Conservation (phyloP, 208 protist species). For the Herpetomonas tarakana region DNA sequence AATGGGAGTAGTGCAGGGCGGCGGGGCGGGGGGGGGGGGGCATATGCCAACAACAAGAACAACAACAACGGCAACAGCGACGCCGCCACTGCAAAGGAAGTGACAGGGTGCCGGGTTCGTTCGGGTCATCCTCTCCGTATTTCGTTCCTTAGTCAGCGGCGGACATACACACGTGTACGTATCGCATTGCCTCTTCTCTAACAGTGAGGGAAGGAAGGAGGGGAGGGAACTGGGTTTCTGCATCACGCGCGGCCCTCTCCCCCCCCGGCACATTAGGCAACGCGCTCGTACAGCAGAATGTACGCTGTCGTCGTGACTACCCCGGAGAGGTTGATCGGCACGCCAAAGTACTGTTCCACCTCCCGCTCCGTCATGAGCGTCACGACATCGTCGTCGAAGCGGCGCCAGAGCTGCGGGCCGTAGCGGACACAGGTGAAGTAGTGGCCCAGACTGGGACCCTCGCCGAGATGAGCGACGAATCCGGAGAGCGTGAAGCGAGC, state of each 20-base stretch:
- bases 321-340: slow-evolving; percentile 48
- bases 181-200: no score
- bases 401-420: slow-evolving; percentile 68
- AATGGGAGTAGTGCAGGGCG: background rate
- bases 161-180: no score
- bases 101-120: background rate
- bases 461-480: slow-evolving; percentile 87
- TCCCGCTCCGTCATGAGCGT: slow-evolving; percentile 73
- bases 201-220: no score
- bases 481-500: slow-evolving; percentile 82
- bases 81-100: background rate
- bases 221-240: no score
- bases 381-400: slow-evolving; percentile 90
- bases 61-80: slow-evolving; percentile 8
- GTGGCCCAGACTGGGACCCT: slow-evolving; percentile 79
- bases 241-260: no score
- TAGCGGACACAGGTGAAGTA: slow-evolving; percentile 90
- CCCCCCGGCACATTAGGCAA: no score
- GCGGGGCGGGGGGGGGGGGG: slow-evolving; percentile 1
- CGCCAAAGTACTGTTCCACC: slow-evolving; percentile 81
- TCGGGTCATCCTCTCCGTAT: no score
- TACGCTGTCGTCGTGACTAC: slow-evolving; percentile 82
- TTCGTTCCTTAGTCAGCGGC: no score
- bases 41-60: background rate
- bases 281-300: slow-evolving; percentile 86